Base-by-base conservation (phyloP, 2,329 filamentous ascomycete genomes). In the Stachybotrys chlorohalonatus region DNA sequence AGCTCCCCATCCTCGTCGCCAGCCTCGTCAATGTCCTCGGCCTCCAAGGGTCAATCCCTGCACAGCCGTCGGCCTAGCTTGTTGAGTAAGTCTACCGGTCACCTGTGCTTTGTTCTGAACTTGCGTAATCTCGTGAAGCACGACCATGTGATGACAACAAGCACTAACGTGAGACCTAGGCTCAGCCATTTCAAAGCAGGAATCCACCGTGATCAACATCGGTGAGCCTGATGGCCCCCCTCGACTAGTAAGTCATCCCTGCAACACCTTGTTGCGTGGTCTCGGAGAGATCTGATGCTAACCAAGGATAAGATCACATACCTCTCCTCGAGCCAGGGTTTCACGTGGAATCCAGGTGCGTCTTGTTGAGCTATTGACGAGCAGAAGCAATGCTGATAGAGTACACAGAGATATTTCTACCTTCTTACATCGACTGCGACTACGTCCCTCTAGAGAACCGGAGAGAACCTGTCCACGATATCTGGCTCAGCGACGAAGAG, bases 201-300 rank as follows among this genome's bases (percentile, higher is more conserved):
- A 91, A 70, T 86, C 86, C 64, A 90, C 85, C n/a, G 86, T 90
- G 50, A 84, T 92, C 68, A 89, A 91, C 67, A 83, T 93, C 60
- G 87, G 86, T 47, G 82, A 87, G 58, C 83, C 84, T 30, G 86
- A 90, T 59, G 85, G 84, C n/a, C 81, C 83, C 58, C 85, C 86
- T 59, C 79, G 86, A 54, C 74, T 92, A 73, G 86, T 90, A 73
- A 68, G 84, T 65, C 31, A 52, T 42, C 36, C 36, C 36, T 51
- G 48, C 53, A 51, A 31, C 42, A 36, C 45, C 47, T 47, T 31
- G 42, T 47, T 31, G 42, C 51, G 31, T 49, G 31, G 48, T 31
- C 55, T 30, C 49, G n/a, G 17, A 49, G 51, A 52, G 42, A 31
- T 42, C 36, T 42, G 36, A 42, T 42, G 36, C 46, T 55, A 46